phyloP scores from a whole-genome alignment of 192 early-diverging fungal genomes.

The Diversispora epigaea region DNA sequence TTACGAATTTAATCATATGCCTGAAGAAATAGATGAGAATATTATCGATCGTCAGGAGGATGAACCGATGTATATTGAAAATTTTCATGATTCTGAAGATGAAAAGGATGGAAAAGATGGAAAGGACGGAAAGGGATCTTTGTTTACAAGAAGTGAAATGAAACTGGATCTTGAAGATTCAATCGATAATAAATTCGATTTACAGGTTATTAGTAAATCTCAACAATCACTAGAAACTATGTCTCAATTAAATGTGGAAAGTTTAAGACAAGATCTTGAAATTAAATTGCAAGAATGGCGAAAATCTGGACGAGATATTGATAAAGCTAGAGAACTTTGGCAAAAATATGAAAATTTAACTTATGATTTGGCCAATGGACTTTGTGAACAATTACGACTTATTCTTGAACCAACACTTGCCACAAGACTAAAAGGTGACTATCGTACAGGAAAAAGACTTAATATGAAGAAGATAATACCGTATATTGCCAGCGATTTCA shows the following conservation, averaged over 20 bases:
- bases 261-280: constrained; percentile 81
- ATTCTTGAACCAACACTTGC: constrained; percentile 97
- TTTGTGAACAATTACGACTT: constrained; percentile 93
- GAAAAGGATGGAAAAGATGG: constrained; percentile 22
- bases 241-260: constrained; percentile 62
- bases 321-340: constrained; percentile 78
- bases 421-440: constrained; percentile 96
- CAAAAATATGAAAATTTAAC: constrained; percentile 86
- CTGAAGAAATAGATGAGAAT: constrained; percentile 59
- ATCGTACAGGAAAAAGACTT: constrained; percentile 95
- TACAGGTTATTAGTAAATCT: constrained; percentile 36
- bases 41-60: constrained; percentile 39
- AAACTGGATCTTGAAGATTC: no score
- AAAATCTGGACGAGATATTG: constrained; percentile 57
- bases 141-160: no score
- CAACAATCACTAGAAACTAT: constrained; percentile 46
- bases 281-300: constrained; percentile 75
- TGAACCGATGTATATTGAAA: constrained; percentile 40
- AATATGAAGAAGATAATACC: constrained; percentile 99
- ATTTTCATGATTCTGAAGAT: constrained; percentile 36
- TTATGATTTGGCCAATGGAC: constrained; percentile 81
- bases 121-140: no score
- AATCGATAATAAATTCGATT: constrained; percentile 34
- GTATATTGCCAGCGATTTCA: constrained; percentile 98
- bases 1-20: constrained; percentile 38